phyloP scores from a whole-genome alignment of 1,284 basidiomycete genomes.

The Ceratobasidium sp. region DNA sequence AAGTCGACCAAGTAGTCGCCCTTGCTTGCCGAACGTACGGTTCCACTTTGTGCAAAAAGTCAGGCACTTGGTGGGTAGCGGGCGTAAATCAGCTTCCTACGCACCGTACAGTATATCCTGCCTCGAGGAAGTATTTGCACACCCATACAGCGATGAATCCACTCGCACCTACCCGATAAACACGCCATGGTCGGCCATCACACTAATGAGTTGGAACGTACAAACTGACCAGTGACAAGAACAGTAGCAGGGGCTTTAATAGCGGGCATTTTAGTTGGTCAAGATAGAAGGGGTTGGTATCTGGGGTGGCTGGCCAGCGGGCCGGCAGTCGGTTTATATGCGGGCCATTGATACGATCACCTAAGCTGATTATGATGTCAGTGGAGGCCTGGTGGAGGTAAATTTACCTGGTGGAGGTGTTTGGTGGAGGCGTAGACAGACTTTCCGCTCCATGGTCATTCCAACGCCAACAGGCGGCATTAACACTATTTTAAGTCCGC shows the following conservation, averaged over 20 bases:
- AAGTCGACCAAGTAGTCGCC: slow-evolving; percentile 45
- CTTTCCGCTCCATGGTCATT: too few species aligned
- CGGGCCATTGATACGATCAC: background rate
- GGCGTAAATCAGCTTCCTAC: background rate
- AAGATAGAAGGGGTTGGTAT: background rate
- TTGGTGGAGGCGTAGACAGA: too few species aligned
- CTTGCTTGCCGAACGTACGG: slow-evolving; percentile 45
- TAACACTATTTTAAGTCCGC: background rate
- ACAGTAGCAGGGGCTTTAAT: slow-evolving; percentile 46
- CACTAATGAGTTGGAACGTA: too few species aligned
- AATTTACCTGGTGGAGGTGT: background rate
- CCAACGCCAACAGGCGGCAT: too few species aligned
- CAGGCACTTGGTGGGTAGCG: background rate
- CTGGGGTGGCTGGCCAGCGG: background rate
- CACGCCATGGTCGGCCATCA: background rate
- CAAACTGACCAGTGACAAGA: slow-evolving; percentile 44
- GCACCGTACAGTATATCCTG: slow-evolving; percentile 43
- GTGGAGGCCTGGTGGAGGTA: background rate
- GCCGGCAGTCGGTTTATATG: slow-evolving; percentile 3
- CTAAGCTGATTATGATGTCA: slow-evolving; percentile 9
- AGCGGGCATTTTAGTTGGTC: slow-evolving; percentile 41
- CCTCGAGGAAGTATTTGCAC: slow-evolving; percentile 42
- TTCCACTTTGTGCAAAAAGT: slow-evolving; percentile 17
- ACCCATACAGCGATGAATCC: slow-evolving; percentile 46
- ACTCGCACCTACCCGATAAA: slow-evolving; percentile 40